These are phyloP conservation scores for Boletus fagicola DNA, from an alignment of 768 basidiomycete genomes.

Conservation along the genomic window DNA sequence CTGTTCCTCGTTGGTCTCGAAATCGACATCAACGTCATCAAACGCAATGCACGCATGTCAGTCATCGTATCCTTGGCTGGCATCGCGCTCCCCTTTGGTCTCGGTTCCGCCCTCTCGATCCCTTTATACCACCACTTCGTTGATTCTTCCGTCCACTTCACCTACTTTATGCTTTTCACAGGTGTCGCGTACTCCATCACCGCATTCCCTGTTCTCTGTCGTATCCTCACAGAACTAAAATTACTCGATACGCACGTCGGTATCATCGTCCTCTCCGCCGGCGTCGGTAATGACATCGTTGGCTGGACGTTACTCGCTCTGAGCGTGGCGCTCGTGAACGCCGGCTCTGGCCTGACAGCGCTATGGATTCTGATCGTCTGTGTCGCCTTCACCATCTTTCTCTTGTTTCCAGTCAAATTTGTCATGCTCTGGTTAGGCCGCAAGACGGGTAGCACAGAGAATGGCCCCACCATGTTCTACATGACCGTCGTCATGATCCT, in stretches of 20 bases:
- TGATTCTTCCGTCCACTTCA: slow-evolving; percentile 63
- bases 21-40: slow-evolving; percentile 79
- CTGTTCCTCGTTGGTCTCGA: slow-evolving; percentile 93
- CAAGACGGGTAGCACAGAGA: slow-evolving; percentile 75
- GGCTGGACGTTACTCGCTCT: slow-evolving; percentile 90
- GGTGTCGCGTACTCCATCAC: slow-evolving; percentile 90
- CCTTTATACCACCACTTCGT: slow-evolving; percentile 53
- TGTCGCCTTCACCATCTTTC: slow-evolving; percentile 75
- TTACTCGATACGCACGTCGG: slow-evolving; percentile 90
- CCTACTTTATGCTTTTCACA: slow-evolving; percentile 92
- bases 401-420: slow-evolving; percentile 64
- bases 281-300: slow-evolving; percentile 84
- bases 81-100: slow-evolving; percentile 82
- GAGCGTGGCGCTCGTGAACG: slow-evolving; percentile 89
- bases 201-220: slow-evolving; percentile 81
- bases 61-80: slow-evolving; percentile 74
- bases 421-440: slow-evolving; percentile 70
- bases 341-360: slow-evolving; percentile 77
- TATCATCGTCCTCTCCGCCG: slow-evolving; percentile 88
- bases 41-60: slow-evolving; percentile 69
- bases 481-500: slow-evolving; percentile 83
- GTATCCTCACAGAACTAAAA: slow-evolving; percentile 88
- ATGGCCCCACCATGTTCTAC: slow-evolving; percentile 82
- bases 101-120: slow-evolving; percentile 72
- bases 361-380: slow-evolving; percentile 81